Percentiles rank a stretch among this genome's conserved stretches.
Conservation (phyloP, 495 filamentous ascomycete genomes). For the Neurospora sp. region DNA sequence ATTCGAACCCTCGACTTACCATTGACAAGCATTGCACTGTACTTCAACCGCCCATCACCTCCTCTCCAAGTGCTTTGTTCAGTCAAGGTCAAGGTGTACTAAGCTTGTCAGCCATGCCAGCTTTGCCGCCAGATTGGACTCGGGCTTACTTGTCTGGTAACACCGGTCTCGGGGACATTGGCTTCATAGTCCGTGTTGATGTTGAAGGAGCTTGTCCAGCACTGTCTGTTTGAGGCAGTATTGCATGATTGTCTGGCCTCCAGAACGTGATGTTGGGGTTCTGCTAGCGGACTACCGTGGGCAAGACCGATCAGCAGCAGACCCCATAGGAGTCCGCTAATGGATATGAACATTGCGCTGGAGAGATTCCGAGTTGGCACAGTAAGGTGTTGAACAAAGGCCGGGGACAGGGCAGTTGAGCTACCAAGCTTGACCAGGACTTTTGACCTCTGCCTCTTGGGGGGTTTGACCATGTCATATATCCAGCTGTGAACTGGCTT, state of each 20-base stretch:
- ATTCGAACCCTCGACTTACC: slow-evolving; percentile 7
- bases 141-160: slow-evolving; percentile 14
- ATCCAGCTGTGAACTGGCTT: background rate
- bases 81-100: slow-evolving; percentile 32
- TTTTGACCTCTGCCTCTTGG: background rate
- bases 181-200: slow-evolving; percentile 29
- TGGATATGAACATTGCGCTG: background rate
- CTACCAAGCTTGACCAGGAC: background rate
- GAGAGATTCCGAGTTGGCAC: background rate
- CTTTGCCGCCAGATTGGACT: background rate
- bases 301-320: background rate
- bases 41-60: slow-evolving; percentile 35
- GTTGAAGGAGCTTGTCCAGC: slow-evolving; percentile 26
- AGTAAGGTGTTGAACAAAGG: background rate
- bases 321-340: slow-evolving; percentile 5
- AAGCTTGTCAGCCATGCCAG: background rate
- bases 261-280: background rate
- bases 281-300: background rate
- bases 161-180: slow-evolving; percentile 17
- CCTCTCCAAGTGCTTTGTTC: slow-evolving; percentile 25
- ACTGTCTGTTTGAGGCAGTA: slow-evolving; percentile 25
- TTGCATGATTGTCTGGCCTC: slow-evolving; percentile 23
- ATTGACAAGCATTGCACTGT: slow-evolving; percentile 36
- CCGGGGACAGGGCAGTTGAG: background rate
- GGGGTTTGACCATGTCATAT: background rate